These are phyloP conservation scores for Entomortierella beljakovae DNA, from an alignment of 192 early-diverging fungal genomes.

Conservation along the genomic window DNA sequence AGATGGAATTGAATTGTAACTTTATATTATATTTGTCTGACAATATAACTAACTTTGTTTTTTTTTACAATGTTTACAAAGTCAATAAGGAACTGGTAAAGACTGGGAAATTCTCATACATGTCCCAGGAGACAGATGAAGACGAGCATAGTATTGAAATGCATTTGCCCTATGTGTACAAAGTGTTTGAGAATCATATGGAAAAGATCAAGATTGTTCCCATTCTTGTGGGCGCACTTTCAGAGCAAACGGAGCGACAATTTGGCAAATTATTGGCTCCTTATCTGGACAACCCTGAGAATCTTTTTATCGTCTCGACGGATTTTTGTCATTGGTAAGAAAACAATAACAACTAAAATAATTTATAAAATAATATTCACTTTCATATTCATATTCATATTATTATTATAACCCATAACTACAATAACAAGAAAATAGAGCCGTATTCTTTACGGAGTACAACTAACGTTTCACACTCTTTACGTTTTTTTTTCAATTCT, in stretches of 20 bases:
- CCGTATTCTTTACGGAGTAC: not conserved
- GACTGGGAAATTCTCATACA: constrained; percentile 74
- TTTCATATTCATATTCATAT: too few relatives aligned
- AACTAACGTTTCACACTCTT: not conserved
- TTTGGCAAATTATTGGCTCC: constrained; percentile 82
- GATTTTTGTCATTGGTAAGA: constrained; percentile 97
- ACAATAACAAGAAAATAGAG: constrained; percentile 13
- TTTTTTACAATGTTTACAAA: constrained; percentile 5
- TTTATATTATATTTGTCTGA: not conserved
- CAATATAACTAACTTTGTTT: not conserved
- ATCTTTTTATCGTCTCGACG: constrained; percentile 93
- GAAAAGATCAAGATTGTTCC: constrained; percentile 82
- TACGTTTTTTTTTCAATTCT: not conserved
- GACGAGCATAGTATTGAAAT: constrained; percentile 98
- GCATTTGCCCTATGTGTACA: constrained; percentile 93
- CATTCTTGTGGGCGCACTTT: constrained; percentile 86
- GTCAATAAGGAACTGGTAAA: constrained; percentile 73
- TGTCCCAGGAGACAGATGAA: constrained; percentile 81
- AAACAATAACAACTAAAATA: too few relatives aligned
- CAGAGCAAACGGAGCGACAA: constrained; percentile 64
- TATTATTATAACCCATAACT: too few relatives aligned
- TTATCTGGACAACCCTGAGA: constrained; percentile 76
- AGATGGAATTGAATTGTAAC: too few relatives aligned
- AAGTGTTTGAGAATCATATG: constrained; percentile 76
- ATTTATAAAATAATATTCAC: too few relatives aligned